These are phyloP conservation scores for Elongisporangium prolatum DNA, from an alignment of 352 stramenopile species.

Conservation along the genomic window DNA sequence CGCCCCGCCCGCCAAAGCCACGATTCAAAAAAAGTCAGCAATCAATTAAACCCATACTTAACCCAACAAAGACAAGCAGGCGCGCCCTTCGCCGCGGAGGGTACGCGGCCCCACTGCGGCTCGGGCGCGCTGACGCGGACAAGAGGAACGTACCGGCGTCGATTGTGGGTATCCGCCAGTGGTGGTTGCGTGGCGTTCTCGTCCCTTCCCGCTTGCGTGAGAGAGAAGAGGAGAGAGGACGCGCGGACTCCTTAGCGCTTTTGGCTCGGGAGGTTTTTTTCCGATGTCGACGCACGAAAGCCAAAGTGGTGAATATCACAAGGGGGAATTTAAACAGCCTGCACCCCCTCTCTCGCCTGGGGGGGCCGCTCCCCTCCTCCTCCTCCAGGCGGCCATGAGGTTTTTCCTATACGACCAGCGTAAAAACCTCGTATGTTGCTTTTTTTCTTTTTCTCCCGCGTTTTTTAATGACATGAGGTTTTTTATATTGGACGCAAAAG, in stretches of 20 bases:
- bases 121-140: neutral
- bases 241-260: neutral
- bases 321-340: neutral
- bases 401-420: neutral
- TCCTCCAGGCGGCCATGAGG: neutral
- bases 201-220: neutral
- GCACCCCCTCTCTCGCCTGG: neutral
- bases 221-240: neutral
- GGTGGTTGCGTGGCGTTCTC: neutral
- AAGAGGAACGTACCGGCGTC: neutral
- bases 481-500: neutral
- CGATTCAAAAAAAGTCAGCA: neutral
- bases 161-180: neutral
- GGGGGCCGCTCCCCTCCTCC: neutral
- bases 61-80: neutral
- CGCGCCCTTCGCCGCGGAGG: neutral
- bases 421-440: neutral
- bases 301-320: neutral
- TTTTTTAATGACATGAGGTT: neutral
- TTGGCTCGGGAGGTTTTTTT: neutral
- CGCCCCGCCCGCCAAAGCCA: neutral
- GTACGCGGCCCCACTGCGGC: too few species aligned
- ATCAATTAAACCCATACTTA: neutral
- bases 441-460: neutral
- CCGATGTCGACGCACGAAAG: neutral